These are phyloP conservation scores for Psilocybe sp. DNA, from an alignment of 768 basidiomycete species.

Conservation along the genomic window DNA sequence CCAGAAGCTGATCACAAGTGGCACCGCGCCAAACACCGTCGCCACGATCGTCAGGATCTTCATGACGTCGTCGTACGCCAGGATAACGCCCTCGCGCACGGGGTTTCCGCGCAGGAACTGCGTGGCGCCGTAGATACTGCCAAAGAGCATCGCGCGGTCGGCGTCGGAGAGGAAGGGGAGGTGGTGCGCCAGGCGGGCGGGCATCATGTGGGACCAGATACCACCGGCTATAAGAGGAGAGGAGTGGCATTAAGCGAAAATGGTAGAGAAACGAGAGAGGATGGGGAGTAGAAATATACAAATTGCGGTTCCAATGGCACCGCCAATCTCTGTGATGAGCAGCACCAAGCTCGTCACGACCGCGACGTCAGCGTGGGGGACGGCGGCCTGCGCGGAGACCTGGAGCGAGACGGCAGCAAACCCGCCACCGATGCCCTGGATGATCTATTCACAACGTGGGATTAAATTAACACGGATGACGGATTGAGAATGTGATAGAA, in stretches of 20 bases:
- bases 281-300: conserved; percentile 29
- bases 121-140: conserved; percentile 50
- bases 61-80: conserved; percentile 57
- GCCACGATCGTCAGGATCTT: conserved; percentile 53
- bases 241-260: not conserved
- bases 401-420: conserved; percentile 56
- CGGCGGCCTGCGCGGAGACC: conserved; percentile 64
- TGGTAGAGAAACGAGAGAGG: not conserved
- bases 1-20: conserved; percentile 53
- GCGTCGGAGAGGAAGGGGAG: conserved; percentile 47
- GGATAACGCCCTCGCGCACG: conserved; percentile 62
- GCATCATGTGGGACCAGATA: conserved; percentile 69
- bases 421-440: conserved; percentile 76
- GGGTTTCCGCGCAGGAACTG: conserved; percentile 49
- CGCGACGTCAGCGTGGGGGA: conserved; percentile 63
- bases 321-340: conserved; percentile 69
- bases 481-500: too few relatives aligned
- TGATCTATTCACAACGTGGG: too few relatives aligned
- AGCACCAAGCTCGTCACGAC: conserved; percentile 66
- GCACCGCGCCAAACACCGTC: conserved; percentile 51
- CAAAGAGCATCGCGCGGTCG: conserved; percentile 46
- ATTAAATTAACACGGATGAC: too few relatives aligned
- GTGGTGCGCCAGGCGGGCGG: conserved; percentile 49
- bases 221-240: conserved; percentile 43
- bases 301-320: conserved; percentile 58